These are phyloP conservation scores for Eutypa lata DNA, from an alignment of 2,329 filamentous ascomycete genomes.

Conservation along the genomic window DNA sequence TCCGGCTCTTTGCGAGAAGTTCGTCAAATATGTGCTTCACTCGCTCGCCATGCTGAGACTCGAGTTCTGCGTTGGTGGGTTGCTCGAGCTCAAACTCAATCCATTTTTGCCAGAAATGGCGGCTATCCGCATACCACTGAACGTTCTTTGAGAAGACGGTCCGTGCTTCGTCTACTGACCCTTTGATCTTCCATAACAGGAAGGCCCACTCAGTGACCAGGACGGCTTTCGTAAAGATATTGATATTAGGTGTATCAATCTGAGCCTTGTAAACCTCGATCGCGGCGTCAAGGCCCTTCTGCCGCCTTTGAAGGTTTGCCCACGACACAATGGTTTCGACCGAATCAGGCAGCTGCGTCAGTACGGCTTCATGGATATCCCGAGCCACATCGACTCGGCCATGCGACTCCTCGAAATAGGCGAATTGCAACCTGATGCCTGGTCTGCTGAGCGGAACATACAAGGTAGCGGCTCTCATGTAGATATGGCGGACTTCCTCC, in stretches of 20 bases:
- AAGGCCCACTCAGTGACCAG: conserved; percentile 86
- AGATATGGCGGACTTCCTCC: conserved; percentile 89
- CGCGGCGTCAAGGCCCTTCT: conserved; percentile 78
- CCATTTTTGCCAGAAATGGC: conserved; percentile 86
- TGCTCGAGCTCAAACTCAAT: conserved; percentile 86
- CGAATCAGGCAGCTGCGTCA: conserved; percentile 73
- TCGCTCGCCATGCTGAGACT: conserved; percentile 64
- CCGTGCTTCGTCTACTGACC: conserved; percentile 75
- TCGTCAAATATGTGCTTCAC: conserved; percentile 78
- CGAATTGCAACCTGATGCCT: conserved; percentile 82
- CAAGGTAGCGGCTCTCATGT: conserved; percentile 78
- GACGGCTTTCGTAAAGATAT: conserved; percentile 78
- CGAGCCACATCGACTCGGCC: conserved; percentile 74
- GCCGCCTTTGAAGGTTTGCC: conserved; percentile 81
- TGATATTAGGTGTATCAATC: conserved; percentile 68
- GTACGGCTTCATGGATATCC: conserved; percentile 79
- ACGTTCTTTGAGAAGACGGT: conserved; percentile 79
- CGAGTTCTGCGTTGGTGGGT: conserved; percentile 62
- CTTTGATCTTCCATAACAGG: conserved; percentile 84
- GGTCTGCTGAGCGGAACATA: conserved; percentile 86
- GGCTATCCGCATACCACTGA: conserved; percentile 80
- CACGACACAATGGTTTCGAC: conserved; percentile 85
- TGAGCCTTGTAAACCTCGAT: conserved; percentile 80
- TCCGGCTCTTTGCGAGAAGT: conserved; percentile 68
- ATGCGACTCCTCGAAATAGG: conserved; percentile 87